A percentile compares a stretch with the other conserved stretches of the same genome.
Evolutionary conservation across 352 stramenopile species (phyloP).

Genomic region (Phytophthora sp.): DNA sequence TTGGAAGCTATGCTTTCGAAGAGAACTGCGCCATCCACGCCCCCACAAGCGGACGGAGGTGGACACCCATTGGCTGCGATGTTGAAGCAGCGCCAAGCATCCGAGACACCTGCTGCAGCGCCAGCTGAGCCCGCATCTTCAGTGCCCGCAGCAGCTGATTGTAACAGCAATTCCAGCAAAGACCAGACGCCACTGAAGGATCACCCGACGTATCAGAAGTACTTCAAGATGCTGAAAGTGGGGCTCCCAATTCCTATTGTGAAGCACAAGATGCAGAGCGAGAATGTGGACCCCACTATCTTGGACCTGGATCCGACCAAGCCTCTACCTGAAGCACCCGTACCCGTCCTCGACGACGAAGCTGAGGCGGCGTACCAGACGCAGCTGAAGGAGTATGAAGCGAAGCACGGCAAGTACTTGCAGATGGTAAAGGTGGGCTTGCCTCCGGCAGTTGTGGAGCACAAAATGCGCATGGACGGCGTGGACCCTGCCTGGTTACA

Average conservation of each 20-base stretch:
- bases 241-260: constrained; percentile 68
- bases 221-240: constrained; percentile 88
- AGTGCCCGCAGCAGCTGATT: constrained; percentile 7
- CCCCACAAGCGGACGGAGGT: constrained; percentile 3
- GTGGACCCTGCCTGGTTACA: constrained; percentile 72
- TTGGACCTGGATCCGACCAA: constrained; percentile 73
- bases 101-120: constrained; percentile 14
- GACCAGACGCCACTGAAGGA: constrained; percentile 60
- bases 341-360: constrained; percentile 37
- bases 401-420: constrained; percentile 72
- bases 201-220: constrained; percentile 71
- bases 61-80: constrained; percentile 49
- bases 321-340: constrained; percentile 37
- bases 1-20: constrained; percentile 53
- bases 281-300: constrained; percentile 63
- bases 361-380: constrained; percentile 55
- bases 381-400: constrained; percentile 67
- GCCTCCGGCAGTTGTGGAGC: constrained; percentile 66
- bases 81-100: constrained; percentile 44
- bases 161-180: constrained; percentile 15
- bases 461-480: constrained; percentile 88
- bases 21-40: constrained; percentile 20
- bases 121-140: constrained; percentile 1
- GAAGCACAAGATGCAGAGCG: constrained; percentile 79
- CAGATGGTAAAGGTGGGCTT: constrained; percentile 87